Conservation (phyloP, 1,284 basidiomycete species). For the Cryptococcus sp. region DNA sequence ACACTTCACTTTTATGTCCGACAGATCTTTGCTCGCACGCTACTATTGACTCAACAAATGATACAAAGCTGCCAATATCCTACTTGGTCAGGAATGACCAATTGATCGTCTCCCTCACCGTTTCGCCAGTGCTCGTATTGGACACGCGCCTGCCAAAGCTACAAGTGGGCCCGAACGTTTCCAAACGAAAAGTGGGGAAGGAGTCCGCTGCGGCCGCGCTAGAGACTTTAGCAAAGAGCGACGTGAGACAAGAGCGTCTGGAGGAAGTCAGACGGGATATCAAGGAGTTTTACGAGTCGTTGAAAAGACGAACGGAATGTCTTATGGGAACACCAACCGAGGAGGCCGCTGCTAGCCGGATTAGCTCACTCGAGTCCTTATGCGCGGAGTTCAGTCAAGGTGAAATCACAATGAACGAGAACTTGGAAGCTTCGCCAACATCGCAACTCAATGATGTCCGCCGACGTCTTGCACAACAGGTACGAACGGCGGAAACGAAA, state of each 20-base stretch:
- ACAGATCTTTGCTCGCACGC: constrained; percentile 24
- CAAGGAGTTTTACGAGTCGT: not conserved
- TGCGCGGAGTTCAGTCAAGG: not conserved
- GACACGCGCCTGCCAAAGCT: constrained; percentile 40
- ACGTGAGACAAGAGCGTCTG: constrained; percentile 3
- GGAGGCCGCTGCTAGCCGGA: no score
- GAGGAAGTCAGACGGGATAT: constrained; percentile 1
- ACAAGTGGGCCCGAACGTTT: constrained; percentile 42
- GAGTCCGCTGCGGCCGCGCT: constrained; percentile 19
- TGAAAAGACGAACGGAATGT: not conserved
- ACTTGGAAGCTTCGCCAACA: constrained; percentile 48
- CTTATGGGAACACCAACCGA: not conserved
- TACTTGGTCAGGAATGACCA: not conserved
- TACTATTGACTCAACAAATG: not conserved
- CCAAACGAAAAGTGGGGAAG: constrained; percentile 33
- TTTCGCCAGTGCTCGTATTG: constrained; percentile 20
- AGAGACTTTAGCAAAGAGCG: constrained; percentile 16
- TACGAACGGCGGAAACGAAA: constrained; percentile 59
- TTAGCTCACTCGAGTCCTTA: not conserved
- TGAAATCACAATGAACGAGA: not conserved
- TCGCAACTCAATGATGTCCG: constrained; percentile 65
- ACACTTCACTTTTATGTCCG: constrained; percentile 23
- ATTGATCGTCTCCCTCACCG: constrained; percentile 10
- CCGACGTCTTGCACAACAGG: constrained; percentile 60
- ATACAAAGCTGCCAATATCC: not conserved